Percentiles rank a stretch among this genome's conserved stretches.
Conservation (phyloP, 2,329 filamentous ascomycete species). For the Sclerotinia nivalis region DNA sequence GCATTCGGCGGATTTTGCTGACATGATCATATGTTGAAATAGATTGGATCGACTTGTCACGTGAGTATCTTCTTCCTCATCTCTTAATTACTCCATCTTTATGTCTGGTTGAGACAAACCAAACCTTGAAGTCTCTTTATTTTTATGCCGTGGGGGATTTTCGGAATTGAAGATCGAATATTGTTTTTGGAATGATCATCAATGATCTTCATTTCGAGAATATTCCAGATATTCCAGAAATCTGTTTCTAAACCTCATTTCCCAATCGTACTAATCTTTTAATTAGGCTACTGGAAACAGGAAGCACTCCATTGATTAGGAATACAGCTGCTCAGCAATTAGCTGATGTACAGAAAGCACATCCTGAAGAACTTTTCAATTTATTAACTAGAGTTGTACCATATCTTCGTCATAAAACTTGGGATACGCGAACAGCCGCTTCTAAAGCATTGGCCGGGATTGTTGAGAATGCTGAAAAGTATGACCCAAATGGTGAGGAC, state of each 20-base stretch:
- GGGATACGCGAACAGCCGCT: slow-evolving; percentile 92
- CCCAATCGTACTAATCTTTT: slow-evolving; percentile 27
- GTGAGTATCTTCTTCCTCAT: slow-evolving; percentile 56
- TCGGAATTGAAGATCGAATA: not conserved
- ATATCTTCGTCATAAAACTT: slow-evolving; percentile 90
- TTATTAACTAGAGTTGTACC: slow-evolving; percentile 91
- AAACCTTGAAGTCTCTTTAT: not conserved
- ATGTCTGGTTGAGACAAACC: slow-evolving; percentile 6
- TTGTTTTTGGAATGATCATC: not conserved
- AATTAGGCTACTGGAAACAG: slow-evolving; percentile 86
- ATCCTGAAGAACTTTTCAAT: slow-evolving; percentile 96
- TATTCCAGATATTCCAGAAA: not conserved
- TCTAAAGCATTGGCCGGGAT: slow-evolving; percentile 95
- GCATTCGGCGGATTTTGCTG: slow-evolving; percentile 16
- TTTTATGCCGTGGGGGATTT: not conserved
- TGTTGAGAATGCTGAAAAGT: slow-evolving; percentile 80
- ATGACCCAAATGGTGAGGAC: slow-evolving; percentile 84
- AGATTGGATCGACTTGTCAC: slow-evolving; percentile 85
- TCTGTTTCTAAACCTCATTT: not conserved
- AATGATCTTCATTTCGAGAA: slow-evolving; percentile 17
- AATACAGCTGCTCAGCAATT: slow-evolving; percentile 97
- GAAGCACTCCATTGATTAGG: slow-evolving; percentile 91
- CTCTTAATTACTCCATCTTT: not conserved
- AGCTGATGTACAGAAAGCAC: slow-evolving; percentile 96
- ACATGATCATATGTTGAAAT: slow-evolving; percentile 35